These are phyloP conservation scores for Globisporangium okanoganense DNA, from an alignment of 352 stramenopile species.

Conservation along the genomic window DNA sequence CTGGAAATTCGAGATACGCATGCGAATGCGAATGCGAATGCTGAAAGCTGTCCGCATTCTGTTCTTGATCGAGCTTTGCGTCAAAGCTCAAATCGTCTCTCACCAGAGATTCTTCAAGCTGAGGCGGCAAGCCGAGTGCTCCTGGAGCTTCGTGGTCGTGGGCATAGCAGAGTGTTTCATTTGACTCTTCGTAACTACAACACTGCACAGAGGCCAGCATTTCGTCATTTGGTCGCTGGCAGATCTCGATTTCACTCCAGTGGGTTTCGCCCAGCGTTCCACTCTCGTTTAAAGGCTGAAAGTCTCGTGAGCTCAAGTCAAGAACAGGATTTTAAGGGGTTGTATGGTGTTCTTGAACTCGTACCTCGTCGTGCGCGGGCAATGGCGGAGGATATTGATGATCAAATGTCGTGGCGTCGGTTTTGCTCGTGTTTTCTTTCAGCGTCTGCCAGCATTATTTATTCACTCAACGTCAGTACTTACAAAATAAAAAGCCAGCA, in stretches of 20 bases:
- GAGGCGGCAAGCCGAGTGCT: background rate
- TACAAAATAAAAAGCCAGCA: background rate
- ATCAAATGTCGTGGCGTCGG: background rate
- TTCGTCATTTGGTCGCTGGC: background rate
- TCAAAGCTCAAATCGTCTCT: background rate
- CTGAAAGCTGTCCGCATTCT: background rate
- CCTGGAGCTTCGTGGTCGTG: background rate
- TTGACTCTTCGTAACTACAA: background rate
- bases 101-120: background rate
- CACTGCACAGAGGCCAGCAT: background rate
- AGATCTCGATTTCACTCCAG: background rate
- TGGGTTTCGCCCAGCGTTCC: background rate
- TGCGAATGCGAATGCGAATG: background rate
- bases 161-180: background rate
- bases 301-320: background rate
- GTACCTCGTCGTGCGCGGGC: background rate
- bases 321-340: background rate
- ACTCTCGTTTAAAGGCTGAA: background rate
- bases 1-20: background rate
- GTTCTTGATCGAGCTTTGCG: background rate
- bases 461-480: background rate
- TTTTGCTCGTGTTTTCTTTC: background rate
- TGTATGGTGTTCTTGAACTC: no score
- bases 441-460: background rate
- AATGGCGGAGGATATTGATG: background rate